Percentiles rank a stretch among this genome's conserved stretches.
These are phyloP conservation scores for Pseudogymnoascus sp. DNA, from an alignment of 2,329 filamentous ascomycete species.

Conservation along the genomic window DNA sequence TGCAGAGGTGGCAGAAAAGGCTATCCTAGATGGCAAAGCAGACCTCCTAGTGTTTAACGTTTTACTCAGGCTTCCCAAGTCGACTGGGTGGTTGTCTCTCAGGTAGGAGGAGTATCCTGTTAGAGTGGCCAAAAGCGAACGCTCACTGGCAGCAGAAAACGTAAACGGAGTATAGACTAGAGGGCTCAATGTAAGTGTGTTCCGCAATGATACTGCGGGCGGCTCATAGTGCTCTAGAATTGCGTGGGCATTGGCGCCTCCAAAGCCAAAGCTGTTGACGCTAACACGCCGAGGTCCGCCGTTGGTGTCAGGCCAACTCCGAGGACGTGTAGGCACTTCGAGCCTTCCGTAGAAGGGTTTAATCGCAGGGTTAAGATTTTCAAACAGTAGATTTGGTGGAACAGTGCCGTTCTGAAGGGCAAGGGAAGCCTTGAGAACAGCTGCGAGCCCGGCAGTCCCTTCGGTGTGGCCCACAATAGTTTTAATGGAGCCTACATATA, in stretches of 20 bases:
- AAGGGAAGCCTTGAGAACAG: slow-evolving; percentile 21
- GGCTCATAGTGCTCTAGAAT: background rate
- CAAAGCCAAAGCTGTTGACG: slow-evolving; percentile 30
- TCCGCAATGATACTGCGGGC: background rate
- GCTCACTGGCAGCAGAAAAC: background rate
- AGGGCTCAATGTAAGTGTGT: background rate
- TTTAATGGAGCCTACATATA: slow-evolving; percentile 19
- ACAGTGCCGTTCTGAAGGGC: slow-evolving; percentile 26
- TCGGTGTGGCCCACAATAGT: slow-evolving; percentile 24
- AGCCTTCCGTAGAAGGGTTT: slow-evolving; percentile 26
- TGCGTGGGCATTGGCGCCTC: slow-evolving; percentile 39
- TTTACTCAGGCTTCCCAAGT: background rate
- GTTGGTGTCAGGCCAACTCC: background rate
- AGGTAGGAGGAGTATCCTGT: background rate
- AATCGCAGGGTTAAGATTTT: slow-evolving; percentile 29
- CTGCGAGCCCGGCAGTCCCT: slow-evolving; percentile 18
- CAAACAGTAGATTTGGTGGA: slow-evolving; percentile 20
- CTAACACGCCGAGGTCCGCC: slow-evolving; percentile 13
- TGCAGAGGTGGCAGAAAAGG: background rate
- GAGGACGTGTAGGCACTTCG: slow-evolving; percentile 18
- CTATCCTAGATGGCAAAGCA: background rate
- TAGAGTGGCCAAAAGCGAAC: background rate
- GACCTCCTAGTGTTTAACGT: background rate
- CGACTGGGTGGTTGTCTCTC: background rate
- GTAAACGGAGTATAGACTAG: background rate